These are phyloP conservation scores for Prunus kanzakura DNA, from an alignment of 306 rosid species.

Conservation along the genomic window DNA sequence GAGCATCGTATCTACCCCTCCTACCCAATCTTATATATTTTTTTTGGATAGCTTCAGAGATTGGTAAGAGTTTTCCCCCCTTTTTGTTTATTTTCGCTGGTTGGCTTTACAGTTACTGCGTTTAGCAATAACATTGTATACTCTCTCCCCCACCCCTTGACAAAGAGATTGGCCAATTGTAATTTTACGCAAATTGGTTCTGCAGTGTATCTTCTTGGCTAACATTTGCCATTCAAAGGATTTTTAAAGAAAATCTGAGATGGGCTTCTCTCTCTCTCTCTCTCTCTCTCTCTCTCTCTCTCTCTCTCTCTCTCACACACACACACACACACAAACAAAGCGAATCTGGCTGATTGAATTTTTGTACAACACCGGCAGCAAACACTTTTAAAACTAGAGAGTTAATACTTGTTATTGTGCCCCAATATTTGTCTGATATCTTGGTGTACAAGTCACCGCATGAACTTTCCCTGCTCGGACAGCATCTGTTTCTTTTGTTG, in stretches of 20 bases:
- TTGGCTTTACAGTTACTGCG: slow-evolving; percentile 30
- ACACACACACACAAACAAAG: too few relatives aligned
- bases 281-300: too few relatives aligned
- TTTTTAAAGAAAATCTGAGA: slow-evolving; percentile 23
- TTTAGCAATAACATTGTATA: slow-evolving; percentile 46
- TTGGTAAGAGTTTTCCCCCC: slow-evolving; percentile 42
- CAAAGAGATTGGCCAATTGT: slow-evolving; percentile 40
- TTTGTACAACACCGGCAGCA: too few relatives aligned
- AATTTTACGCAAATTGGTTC: slow-evolving; percentile 51
- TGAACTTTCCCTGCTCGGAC: background rate
- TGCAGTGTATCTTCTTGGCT: slow-evolving; percentile 46
- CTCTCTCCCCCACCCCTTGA: slow-evolving; percentile 30
- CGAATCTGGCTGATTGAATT: too few relatives aligned
- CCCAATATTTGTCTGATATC: background rate
- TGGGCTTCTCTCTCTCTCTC: too few relatives aligned
- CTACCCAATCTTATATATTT: slow-evolving; percentile 20
- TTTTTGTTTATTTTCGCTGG: slow-evolving; percentile 11
- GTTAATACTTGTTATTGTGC: background rate
- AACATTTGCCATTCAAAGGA: slow-evolving; percentile 16
- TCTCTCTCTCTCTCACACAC: too few relatives aligned
- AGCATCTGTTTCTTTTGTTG: too few relatives aligned
- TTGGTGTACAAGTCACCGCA: background rate
- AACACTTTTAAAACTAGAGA: too few relatives aligned
- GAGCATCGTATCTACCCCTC: slow-evolving; percentile 27
- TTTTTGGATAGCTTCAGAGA: slow-evolving; percentile 27